Evolutionary conservation across 306 rosid genomes (phyloP).

Genomic region (Fragaria iinumae): DNA sequence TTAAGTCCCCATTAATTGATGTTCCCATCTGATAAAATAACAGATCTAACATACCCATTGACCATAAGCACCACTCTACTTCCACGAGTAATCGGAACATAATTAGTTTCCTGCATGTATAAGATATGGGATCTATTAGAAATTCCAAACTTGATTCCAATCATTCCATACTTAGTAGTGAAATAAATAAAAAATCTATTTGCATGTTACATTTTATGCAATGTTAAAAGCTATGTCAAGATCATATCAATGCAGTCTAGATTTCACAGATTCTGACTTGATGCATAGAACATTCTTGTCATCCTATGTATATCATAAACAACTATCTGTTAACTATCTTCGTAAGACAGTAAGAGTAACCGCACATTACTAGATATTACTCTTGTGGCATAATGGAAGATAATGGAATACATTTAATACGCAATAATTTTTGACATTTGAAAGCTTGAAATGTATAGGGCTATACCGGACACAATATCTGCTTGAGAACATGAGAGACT

Average conservation of each 20-base stretch:
- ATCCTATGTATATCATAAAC: background rate
- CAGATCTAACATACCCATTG: constrained; percentile 68
- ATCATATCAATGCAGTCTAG: background rate
- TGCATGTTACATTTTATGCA: background rate
- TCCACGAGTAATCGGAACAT: constrained; percentile 88
- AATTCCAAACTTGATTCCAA: background rate
- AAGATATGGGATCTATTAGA: constrained; percentile 15
- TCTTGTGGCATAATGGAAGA: background rate
- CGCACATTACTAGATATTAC: background rate
- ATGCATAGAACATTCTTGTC: background rate
- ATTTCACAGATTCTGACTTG: background rate
- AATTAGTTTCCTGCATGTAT: constrained; percentile 73
- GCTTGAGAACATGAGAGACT: constrained; percentile 77
- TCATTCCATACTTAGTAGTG: background rate
- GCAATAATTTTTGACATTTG: background rate
- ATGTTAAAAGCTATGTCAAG: background rate
- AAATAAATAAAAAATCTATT: background rate
- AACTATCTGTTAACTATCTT: background rate
- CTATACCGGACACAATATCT: constrained; percentile 81
- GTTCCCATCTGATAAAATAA: constrained; percentile 15
- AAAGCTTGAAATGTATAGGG: constrained; percentile 20
- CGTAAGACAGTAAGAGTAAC: background rate
- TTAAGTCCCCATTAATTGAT: constrained; percentile 14
- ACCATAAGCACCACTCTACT: constrained; percentile 85
- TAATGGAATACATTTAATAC: background rate